Evolutionary conservation across 495 filamentous ascomycete species (phyloP), one percentile per base, ranked within the genome.

Genomic region (Penicillium desertorum): DNA sequence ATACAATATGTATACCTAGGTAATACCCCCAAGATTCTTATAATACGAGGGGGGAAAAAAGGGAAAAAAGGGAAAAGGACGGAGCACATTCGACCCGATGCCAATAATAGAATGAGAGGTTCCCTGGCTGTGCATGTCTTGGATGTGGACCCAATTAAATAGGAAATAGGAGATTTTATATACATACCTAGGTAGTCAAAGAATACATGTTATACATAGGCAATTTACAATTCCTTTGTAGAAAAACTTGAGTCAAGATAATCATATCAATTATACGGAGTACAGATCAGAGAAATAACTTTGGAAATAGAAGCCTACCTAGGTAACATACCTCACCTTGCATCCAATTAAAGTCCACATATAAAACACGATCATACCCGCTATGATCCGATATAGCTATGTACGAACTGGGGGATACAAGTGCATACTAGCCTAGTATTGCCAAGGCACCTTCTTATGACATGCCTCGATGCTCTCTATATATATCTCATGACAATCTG

Each of bases 51-150:
- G 23, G 22, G 22, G 22, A 4, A 23, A 4, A 23, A 23, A 25
- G 23, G 5, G 5, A 25, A 25, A 6, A 25, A 25, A n/a, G n/a
- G n/a, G n/a, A 25, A 25, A 45, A 43, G 27, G 27, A 44, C 7
- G 5, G 6, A 37, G 14, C 23, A 25, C 23, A 25, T 29, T 25
- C 17, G 20, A 43, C 22, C n/a, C 42, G 19, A 34, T 39, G 55
- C 55, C 55, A 51, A 49, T 45, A 51, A 49, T 51, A 57, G 46
- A 57, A 27, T 5, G 4, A 39, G 20, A 36, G 14, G 52, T 37
- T 54, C 51, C 39, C 29, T 46, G 52, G 52, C 52, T 56, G 54
- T 56, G 54, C 45, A 57, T 50, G 54, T 50, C 54, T 57, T 57
- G 45, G 54, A 50, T 50, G 54, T 55, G 54, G 54, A 19, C 25